Evolutionary conservation across 208 protist species (phyloP), one percentile per base, ranked within the genome.

Genomic region (Angomonas ambiguus): DNA sequence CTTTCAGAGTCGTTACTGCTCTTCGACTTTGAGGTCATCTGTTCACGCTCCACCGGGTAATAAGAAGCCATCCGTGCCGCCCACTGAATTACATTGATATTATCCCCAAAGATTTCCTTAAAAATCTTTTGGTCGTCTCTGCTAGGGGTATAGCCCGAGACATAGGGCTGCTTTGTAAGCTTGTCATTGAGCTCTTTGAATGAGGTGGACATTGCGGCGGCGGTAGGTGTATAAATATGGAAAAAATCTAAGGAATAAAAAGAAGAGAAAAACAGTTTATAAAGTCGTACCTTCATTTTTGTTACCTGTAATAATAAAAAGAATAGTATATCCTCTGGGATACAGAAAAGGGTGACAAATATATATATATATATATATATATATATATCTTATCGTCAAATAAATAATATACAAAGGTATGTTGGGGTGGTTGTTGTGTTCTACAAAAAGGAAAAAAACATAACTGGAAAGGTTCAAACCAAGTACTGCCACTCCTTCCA

Each of bases 11-110:
- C 22, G 22, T 20, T 56, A 6, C 49, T 56, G 10, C 27, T 56
- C n/a, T 76, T 61, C 2, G 51, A 71, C 31, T 78, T 41, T 3
- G 68, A 51, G 41, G 59, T 10, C 69, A 85, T 84, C 62, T 79
- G 63, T 0, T 53, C 63, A 30, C 85, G 75, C 71, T 88, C 85
- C 31, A 60, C 74, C 1, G 74, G 77, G 69, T 85, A 80, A 69
- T 87, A 91, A 5, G 85, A 79, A 5, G 85, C 72, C 81, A 91
- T 91, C 53, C 79, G 85, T 0, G 81, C 72, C 1, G 71, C 80
- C 81, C 85, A 91, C 74, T 87, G 81, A 6, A 80, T 48, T 1
- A 80, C 74, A 32, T 82, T 77, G 35, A 49, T 25, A 70, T 88
- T 87, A 48, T 80, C 66, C 25, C 81, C 85, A 62, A 88, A 86